Base-by-base conservation (phyloP, 2,329 filamentous ascomycete genomes). In the Penicillium sp. region DNA sequence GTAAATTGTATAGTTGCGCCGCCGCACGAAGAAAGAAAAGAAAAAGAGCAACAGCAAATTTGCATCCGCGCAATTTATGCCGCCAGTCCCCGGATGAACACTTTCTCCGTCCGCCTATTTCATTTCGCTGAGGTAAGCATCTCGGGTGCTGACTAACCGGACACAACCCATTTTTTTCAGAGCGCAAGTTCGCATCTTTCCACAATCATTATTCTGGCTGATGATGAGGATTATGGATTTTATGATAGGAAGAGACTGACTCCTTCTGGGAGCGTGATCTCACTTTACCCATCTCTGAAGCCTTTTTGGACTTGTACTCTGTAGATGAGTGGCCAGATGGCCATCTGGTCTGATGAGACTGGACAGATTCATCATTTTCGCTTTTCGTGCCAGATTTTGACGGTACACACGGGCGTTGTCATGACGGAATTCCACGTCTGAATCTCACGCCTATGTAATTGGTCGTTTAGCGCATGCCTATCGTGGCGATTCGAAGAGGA, bases 11-110 rank as follows among this genome's bases (percentile, higher is more conserved):
- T 68, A 69, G 76, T 81, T 74, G 78, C 81, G 79, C 79, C 80
- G 82, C 84, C 83, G 83, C 84, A 88, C 82, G 73, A 85, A 75
- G 79, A 76, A 74, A 69, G 70, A 73, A 76, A 77, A 68, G 60
- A 65, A 57, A 67, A 68, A 65, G 60, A 65, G 51, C 47, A 48
- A 56, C 45, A 41, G 16, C 2, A 8, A 31, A 29, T 11, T 16
- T 9, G 25, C 6, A 27, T 6, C 2, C 7, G 22, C 13, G 33
- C 37, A 46, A 48, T 50, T 60, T 57, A 57, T 57, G 60, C 33
- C 37, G 30, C 17, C 41, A 26, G 32, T 31, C 38, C 35, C 16
- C 39, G 50, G 54, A 38, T 3, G 3, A 40, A 32, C 2, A 1
- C 16, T 50, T 48, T 27, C 48, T 52, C 47, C 45, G 37, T 11